These are phyloP conservation scores for Stellera chamaejasme DNA, from an alignment of 345 rosid genomes.

Conservation along the genomic window DNA sequence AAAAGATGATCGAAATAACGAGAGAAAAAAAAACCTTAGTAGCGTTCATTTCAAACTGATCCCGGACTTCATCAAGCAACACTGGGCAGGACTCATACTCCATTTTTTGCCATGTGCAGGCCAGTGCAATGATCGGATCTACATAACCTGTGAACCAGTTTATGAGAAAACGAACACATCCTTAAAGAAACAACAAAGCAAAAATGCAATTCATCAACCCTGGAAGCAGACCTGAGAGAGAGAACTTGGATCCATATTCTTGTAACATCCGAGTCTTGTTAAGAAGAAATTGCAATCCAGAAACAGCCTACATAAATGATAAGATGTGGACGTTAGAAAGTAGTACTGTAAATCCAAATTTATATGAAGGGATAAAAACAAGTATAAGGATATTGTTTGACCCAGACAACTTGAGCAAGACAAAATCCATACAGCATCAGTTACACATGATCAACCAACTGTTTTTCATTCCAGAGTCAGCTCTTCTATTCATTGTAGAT, in stretches of 20 bases:
- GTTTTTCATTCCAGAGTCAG: no score
- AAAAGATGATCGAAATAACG: no score
- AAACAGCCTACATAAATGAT: slow-evolving; percentile 49
- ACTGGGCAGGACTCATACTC: slow-evolving; percentile 82
- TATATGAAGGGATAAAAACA: no score
- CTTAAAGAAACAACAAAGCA: slow-evolving; percentile 1
- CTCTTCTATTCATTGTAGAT: no score
- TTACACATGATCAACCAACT: no score
- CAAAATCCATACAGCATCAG: no score
- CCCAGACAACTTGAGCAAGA: no score
- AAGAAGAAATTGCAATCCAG: slow-evolving; percentile 77
- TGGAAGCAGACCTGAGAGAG: slow-evolving; percentile 50
- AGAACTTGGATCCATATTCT: slow-evolving; percentile 63
- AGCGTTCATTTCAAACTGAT: slow-evolving; percentile 72
- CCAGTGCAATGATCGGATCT: slow-evolving; percentile 56
- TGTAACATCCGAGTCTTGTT: slow-evolving; percentile 41
- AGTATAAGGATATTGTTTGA: no score
- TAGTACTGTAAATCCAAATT: not conserved
- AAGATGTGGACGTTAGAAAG: slow-evolving; percentile 8
- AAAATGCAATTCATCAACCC: not conserved
- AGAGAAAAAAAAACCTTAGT: slow-evolving; percentile 42
- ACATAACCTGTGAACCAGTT: slow-evolving; percentile 36
- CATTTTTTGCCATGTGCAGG: slow-evolving; percentile 77
- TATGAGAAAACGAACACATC: slow-evolving; percentile 4
- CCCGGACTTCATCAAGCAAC: slow-evolving; percentile 80